Conservation (phyloP, 345 rosid genomes). For the Eutrema heterophyllum region DNA sequence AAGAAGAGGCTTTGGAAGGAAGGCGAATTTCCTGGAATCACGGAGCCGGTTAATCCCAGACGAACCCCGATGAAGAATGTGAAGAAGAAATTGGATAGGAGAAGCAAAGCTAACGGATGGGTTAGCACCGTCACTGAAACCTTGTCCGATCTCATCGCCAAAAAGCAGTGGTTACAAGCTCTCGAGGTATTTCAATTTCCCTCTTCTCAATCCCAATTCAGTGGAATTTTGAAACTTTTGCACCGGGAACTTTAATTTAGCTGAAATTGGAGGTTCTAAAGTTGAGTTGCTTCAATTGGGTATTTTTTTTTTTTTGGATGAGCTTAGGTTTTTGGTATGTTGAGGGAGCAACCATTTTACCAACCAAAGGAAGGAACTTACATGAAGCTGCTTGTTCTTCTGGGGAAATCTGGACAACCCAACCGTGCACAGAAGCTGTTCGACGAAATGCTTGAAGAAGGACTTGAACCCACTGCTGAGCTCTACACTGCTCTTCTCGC, state of each 20-base stretch:
- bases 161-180: slow-evolving; percentile 78
- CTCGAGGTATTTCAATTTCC: slow-evolving; percentile 46
- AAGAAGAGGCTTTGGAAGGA: slow-evolving; percentile 69
- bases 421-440: slow-evolving; percentile 61
- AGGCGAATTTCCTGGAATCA: slow-evolving; percentile 71
- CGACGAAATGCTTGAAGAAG: slow-evolving; percentile 75
- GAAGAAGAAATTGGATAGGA: slow-evolving; percentile 69
- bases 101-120: slow-evolving; percentile 68
- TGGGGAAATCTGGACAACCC: slow-evolving; percentile 69
- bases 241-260: neutral
- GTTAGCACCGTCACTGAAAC: slow-evolving; percentile 74
- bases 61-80: slow-evolving; percentile 57
- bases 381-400: slow-evolving; percentile 71
- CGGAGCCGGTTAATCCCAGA: slow-evolving; percentile 37
- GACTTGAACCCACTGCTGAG: slow-evolving; percentile 61
- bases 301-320: neutral
- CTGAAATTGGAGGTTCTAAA: neutral
- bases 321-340: slow-evolving; percentile 66
- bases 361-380: slow-evolving; percentile 78
- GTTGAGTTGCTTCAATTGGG: slow-evolving; percentile 7
- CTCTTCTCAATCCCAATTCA: neutral
- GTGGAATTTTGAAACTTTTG: neutral
- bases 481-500: slow-evolving; percentile 79
- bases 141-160: slow-evolving; percentile 63
- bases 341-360: slow-evolving; percentile 65